These are phyloP conservation scores for Besnoitia besnoiti DNA, from an alignment of 169 alveolate species.

Conservation along the genomic window DNA sequence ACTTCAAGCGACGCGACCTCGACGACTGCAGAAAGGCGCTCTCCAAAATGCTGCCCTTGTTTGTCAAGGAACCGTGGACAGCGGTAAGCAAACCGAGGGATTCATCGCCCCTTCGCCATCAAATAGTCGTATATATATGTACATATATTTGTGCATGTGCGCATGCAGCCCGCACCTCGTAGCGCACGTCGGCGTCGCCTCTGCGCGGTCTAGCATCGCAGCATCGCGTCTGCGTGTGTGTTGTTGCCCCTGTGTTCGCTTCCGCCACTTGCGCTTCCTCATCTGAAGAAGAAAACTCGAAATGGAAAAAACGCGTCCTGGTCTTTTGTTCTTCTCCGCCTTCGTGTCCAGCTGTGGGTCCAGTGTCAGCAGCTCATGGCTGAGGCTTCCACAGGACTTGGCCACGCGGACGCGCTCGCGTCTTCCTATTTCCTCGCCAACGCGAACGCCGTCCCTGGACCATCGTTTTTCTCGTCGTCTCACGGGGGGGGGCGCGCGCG, in stretches of 20 bases:
- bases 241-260: background rate
- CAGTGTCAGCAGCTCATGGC: slow-evolving; percentile 58
- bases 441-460: slow-evolving; percentile 7
- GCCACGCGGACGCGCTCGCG: slow-evolving; percentile 47
- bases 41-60: slow-evolving; percentile 50
- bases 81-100: background rate
- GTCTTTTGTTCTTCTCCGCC: background rate
- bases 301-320: too few relatives aligned
- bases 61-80: slow-evolving; percentile 64
- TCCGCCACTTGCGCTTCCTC: background rate
- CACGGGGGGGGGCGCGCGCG: too few relatives aligned
- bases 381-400: slow-evolving; percentile 25
- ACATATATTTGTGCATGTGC: too few relatives aligned
- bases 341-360: slow-evolving; percentile 63
- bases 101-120: too few relatives aligned
- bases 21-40: slow-evolving; percentile 39
- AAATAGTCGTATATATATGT: too few relatives aligned
- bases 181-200: too few relatives aligned
- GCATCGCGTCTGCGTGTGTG: too few relatives aligned
- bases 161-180: too few relatives aligned
- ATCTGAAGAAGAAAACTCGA: too few relatives aligned
- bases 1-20: slow-evolving; percentile 35
- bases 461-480: background rate
- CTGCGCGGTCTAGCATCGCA: too few relatives aligned
- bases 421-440: slow-evolving; percentile 45